These are phyloP conservation scores for Geranium brycei DNA, from an alignment of 345 rosid species.

Conservation along the genomic window DNA sequence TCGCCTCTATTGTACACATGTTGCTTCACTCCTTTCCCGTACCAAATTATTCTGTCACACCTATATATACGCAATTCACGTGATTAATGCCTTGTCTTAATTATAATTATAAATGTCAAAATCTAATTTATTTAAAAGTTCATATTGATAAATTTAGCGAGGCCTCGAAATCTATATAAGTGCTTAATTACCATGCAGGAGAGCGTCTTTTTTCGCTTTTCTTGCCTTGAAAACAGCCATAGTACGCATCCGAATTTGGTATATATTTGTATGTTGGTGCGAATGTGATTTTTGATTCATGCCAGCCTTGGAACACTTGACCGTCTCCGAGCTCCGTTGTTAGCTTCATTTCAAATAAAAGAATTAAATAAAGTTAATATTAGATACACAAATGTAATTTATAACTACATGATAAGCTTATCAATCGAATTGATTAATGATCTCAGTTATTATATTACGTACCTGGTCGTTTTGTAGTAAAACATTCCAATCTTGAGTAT, in stretches of 20 bases:
- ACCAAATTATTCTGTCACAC: conserved; percentile 81
- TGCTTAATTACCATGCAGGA: conserved; percentile 51
- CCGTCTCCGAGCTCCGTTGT: conserved; percentile 47
- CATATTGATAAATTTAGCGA: too few relatives aligned
- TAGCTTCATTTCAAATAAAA: conserved; percentile 28
- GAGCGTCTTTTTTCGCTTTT: conserved; percentile 53
- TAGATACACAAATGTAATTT: too few relatives aligned
- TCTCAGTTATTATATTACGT: neutral
- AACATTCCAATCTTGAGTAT: conserved; percentile 38
- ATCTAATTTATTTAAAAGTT: too few relatives aligned
- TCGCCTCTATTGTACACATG: conserved; percentile 49
- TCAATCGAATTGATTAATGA: too few relatives aligned
- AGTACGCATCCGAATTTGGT: conserved; percentile 48
- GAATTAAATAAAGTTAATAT: neutral
- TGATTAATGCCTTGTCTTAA: neutral
- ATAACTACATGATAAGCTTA: too few relatives aligned
- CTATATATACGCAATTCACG: conserved; percentile 7
- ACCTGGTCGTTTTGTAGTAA: conserved; percentile 71
- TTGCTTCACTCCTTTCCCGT: conserved; percentile 52
- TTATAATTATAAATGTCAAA: too few relatives aligned
- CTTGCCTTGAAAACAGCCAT: conserved; percentile 35
- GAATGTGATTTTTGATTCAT: conserved; percentile 50
- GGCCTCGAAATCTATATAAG: neutral
- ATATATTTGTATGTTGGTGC: conserved; percentile 74
- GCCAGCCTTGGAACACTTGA: conserved; percentile 48